Evolutionary conservation across 768 basidiomycete species (phyloP), one percentile per base, ranked within the genome.

Genomic region (Agrocybe pediades): DNA sequence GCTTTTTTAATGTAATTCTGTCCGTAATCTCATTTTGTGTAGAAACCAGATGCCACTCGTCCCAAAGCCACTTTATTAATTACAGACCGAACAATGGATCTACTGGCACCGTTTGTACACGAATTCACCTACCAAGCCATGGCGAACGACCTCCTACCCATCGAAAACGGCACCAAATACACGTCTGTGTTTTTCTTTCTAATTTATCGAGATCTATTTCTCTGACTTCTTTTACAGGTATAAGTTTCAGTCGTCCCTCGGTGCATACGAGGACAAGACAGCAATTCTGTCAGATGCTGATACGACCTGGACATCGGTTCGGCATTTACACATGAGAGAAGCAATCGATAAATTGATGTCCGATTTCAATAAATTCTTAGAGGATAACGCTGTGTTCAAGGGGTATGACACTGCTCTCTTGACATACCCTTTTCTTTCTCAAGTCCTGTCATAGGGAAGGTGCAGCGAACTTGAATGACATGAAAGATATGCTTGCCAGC

Each of bases 71-170:
- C 92, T 15, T 74, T 98, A 33, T 80, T 98, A 64, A 88, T 99
- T 55, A 95, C 95, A 4, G 97, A 99, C 70, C 86, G 97, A n/a
- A 83, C 95, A 3, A 93, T 99, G 88, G 97, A 99, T 70, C 86
- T 87, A 62, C 65, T 90, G 21, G 88, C 93, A 2, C 97, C 97
- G 1, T 83, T 98, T 55, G 67, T 97, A 29, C 97, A 99, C 67
- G 97, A 98, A 65, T 99, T 99, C 66, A 98, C 96, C 19, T 99
- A 98, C 69, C 97, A 98, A 70, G 96, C 97, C 0, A 99, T 99
- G 97, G 90, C 89, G 45, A 94, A 95, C 62, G 97, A 99, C 69
- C 71, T 99, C 17, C 78, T 99, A 5, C 88, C 87, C 16, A 91
- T 99, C 47, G 83, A 93, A 51, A 85, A 92, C 56, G 96, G 95